Percentiles rank a stretch among this genome's conserved stretches.
phyloP scores from a whole-genome alignment of 441 rosid species.

The Pelargonium australe region DNA sequence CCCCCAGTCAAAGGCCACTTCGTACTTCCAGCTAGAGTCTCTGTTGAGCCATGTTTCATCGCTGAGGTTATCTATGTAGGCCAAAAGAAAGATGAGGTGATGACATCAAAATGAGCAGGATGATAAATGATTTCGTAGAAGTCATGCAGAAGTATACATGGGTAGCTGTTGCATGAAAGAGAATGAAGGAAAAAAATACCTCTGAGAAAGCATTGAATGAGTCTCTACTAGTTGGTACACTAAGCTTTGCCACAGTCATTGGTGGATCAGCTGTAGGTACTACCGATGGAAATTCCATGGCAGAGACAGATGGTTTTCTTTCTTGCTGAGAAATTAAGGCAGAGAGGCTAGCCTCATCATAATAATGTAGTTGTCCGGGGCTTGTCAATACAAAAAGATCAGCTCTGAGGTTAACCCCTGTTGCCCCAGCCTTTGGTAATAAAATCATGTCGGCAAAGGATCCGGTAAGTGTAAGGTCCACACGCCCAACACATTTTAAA shows the following conservation, averaged over 20 bases:
- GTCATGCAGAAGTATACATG: neutral
- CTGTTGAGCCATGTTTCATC: slow-evolving; percentile 26
- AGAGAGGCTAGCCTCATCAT: slow-evolving; percentile 42
- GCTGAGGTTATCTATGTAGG: slow-evolving; percentile 29
- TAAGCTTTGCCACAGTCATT: slow-evolving; percentile 41
- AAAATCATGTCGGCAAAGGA: slow-evolving; percentile 67
- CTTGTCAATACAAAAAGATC: slow-evolving; percentile 45
- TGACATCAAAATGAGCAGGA: slow-evolving; percentile 8
- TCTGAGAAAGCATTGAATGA: slow-evolving; percentile 39
- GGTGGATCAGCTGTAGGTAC: slow-evolving; percentile 48
- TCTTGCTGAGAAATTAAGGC: slow-evolving; percentile 38
- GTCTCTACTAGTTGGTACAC: slow-evolving; percentile 28
- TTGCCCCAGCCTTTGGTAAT: slow-evolving; percentile 35
- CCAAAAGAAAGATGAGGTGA: slow-evolving; percentile 2
- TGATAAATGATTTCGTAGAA: slow-evolving; percentile 13
- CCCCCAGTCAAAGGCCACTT: slow-evolving; percentile 75
- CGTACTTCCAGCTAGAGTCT: slow-evolving; percentile 20
- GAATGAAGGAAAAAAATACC: slow-evolving; percentile 34
- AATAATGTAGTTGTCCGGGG: slow-evolving; percentile 51
- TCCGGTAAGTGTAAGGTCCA: slow-evolving; percentile 53
- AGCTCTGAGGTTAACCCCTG: slow-evolving; percentile 28
- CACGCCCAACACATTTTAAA: slow-evolving; percentile 51
- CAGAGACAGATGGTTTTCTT: slow-evolving; percentile 34
- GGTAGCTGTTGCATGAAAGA: neutral
- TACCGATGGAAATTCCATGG: slow-evolving; percentile 39